A percentile compares a stretch with the other conserved stretches of the same genome.
These are phyloP conservation scores for Puccinia hordei DNA, from an alignment of 1,284 basidiomycete genomes.

Conservation along the genomic window DNA sequence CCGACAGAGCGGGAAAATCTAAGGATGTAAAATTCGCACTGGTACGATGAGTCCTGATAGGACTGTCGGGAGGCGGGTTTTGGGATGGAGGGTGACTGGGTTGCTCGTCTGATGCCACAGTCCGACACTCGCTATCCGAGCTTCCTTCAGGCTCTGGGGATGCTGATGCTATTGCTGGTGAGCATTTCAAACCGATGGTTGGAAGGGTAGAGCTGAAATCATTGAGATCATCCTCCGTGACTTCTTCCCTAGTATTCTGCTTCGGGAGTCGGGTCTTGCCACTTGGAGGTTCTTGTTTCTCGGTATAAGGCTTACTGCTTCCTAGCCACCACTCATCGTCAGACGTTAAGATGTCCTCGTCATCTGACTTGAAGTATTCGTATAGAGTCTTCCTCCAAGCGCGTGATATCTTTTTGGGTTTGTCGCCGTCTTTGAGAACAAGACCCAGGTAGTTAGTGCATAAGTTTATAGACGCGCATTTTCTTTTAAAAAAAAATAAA, in stretches of 20 bases:
- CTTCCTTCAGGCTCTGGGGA: neutral
- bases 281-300: slow-evolving; percentile 16
- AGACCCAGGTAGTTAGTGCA: neutral
- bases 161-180: neutral
- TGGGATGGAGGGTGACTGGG: neutral
- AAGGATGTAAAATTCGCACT: neutral
- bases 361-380: slow-evolving; percentile 25
- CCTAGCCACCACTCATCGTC: slow-evolving; percentile 21
- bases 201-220: too few species aligned
- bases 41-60: neutral
- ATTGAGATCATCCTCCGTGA: neutral
- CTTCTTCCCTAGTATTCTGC: neutral
- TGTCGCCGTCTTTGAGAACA: neutral
- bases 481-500: too few species aligned
- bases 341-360: slow-evolving; percentile 7
- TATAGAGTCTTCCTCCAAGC: slow-evolving; percentile 5
- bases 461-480: too few species aligned
- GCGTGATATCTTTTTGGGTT: neutral
- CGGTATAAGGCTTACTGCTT: slow-evolving; percentile 3
- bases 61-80: neutral
- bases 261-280: slow-evolving; percentile 5
- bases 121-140: neutral
- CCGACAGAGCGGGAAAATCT: neutral
- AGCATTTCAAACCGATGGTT: too few species aligned
- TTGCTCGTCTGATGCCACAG: neutral